Evolutionary conservation across 768 basidiomycete genomes (phyloP).

Genomic region (Suillus subaureus): DNA sequence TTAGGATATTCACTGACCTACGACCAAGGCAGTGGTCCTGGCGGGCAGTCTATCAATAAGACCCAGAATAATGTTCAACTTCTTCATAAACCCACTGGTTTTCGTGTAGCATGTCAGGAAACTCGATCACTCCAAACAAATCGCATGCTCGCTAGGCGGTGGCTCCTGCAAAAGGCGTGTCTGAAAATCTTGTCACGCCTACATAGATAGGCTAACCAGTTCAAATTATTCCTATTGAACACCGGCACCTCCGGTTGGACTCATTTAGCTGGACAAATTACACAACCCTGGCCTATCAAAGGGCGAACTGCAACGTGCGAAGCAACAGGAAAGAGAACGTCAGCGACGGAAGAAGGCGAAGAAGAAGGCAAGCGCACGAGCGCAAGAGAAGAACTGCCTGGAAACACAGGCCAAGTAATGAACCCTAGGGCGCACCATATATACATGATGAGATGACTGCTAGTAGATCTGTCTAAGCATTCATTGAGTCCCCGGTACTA

Average conservation of each 20-base stretch:
- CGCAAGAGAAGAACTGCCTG: conserved; percentile 25
- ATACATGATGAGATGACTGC: background rate
- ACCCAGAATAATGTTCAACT: conserved; percentile 90
- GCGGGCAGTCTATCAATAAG: conserved; percentile 98
- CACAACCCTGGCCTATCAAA: conserved; percentile 79
- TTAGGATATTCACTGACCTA: conserved; percentile 11
- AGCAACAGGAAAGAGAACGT: conserved; percentile 74
- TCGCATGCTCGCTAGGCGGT: conserved; percentile 71
- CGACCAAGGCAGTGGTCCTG: conserved; percentile 79
- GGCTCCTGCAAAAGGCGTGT: conserved; percentile 73
- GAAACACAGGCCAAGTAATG: conserved; percentile 17
- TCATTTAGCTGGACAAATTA: conserved; percentile 63
- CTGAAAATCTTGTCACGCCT: conserved; percentile 12
- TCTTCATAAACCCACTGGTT: conserved; percentile 84
- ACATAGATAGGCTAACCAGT: conserved; percentile 19
- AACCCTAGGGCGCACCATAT: background rate
- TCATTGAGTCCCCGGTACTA: background rate
- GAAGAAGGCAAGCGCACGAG: conserved; percentile 49
- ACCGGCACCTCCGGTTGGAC: conserved; percentile 3
- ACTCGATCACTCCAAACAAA: conserved; percentile 85
- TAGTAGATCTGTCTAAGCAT: background rate
- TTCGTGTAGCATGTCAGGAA: conserved; percentile 86
- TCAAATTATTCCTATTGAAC: conserved; percentile 2
- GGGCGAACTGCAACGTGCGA: conserved; percentile 66
- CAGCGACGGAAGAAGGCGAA: conserved; percentile 77